Evolutionary conservation across 306 rosid species (phyloP).

Genomic region (Notholithocarpus densiflorus): DNA sequence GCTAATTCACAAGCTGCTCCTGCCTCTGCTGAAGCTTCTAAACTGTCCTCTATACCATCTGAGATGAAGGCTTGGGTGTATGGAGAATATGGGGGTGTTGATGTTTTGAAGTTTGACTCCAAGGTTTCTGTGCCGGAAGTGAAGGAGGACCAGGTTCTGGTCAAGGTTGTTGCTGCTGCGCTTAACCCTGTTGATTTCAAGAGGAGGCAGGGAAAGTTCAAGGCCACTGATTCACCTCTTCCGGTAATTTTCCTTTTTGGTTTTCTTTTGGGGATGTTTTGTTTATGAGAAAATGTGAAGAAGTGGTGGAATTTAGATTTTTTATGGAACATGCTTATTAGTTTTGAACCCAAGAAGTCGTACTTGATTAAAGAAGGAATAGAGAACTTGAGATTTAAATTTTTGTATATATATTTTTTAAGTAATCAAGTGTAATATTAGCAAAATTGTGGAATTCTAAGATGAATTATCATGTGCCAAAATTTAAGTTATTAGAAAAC

Average conservation of each 20-base stretch:
- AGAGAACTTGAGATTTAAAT: not conserved
- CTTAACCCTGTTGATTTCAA: constrained; percentile 91
- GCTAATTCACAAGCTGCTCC: constrained; percentile 63
- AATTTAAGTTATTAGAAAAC: no score
- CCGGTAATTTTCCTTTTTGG: constrained; percentile 47
- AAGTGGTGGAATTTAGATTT: not conserved
- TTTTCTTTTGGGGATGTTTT: not conserved
- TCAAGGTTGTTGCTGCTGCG: constrained; percentile 77
- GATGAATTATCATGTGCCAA: no score
- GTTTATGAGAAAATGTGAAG: constrained; percentile 4
- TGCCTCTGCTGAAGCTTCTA: constrained; percentile 46
- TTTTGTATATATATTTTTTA: not conserved
- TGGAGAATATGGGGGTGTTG: constrained; percentile 73
- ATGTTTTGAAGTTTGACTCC: constrained; percentile 64
- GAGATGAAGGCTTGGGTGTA: constrained; percentile 96
- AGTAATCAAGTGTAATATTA: not conserved
- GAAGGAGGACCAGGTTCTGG: constrained; percentile 74
- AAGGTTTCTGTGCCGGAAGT: constrained; percentile 67
- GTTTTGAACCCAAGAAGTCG: not conserved
- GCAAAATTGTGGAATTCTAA: not conserved
- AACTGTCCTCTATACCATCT: constrained; percentile 43
- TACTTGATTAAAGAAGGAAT: not conserved
- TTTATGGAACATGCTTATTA: not conserved
- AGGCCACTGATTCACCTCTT: constrained; percentile 88
- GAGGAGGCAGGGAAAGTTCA: constrained; percentile 83